Evolutionary conservation across 345 rosid genomes (phyloP).

Genomic region (Populus alba): DNA sequence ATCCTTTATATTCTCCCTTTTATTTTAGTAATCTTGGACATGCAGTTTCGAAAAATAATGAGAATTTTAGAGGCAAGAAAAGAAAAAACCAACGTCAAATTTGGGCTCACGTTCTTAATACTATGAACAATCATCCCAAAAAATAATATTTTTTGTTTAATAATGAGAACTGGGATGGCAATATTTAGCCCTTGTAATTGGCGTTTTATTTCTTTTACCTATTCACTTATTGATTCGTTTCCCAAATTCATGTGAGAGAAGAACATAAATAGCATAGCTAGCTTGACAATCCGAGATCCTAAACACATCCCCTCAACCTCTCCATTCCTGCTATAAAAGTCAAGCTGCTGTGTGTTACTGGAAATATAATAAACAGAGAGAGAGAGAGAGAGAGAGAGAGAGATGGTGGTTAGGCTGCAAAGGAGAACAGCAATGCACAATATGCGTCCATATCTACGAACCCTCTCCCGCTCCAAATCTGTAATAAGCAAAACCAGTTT

Average conservation of each 20-base stretch:
- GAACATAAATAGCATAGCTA: background rate
- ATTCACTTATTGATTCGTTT: background rate
- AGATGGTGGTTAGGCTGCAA: constrained; percentile 48
- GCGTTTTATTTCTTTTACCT: background rate
- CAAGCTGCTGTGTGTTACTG: constrained; percentile 7
- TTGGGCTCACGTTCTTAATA: background rate
- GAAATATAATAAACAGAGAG: constrained; percentile 5
- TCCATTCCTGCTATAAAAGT: constrained; percentile 38
- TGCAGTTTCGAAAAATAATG: background rate
- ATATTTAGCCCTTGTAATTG: too few species aligned
- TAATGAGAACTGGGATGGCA: too few species aligned
- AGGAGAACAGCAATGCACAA: constrained; percentile 42
- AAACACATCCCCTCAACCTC: constrained; percentile 10
- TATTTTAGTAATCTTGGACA: background rate
- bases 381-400: constrained; percentile 1
- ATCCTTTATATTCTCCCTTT: background rate
- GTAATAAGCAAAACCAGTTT: constrained; percentile 25
- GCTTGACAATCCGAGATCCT: constrained; percentile 39
- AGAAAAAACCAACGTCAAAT: background rate
- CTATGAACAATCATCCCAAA: too few species aligned
- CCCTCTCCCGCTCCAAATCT: constrained; percentile 45
- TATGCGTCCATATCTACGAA: constrained; percentile 48
- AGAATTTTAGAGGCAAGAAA: background rate
- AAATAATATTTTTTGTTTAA: too few species aligned
- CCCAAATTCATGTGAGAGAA: constrained; percentile 38